Evolutionary conservation across 805 yeast species (phyloP).

Genomic region (Candida orba): DNA sequence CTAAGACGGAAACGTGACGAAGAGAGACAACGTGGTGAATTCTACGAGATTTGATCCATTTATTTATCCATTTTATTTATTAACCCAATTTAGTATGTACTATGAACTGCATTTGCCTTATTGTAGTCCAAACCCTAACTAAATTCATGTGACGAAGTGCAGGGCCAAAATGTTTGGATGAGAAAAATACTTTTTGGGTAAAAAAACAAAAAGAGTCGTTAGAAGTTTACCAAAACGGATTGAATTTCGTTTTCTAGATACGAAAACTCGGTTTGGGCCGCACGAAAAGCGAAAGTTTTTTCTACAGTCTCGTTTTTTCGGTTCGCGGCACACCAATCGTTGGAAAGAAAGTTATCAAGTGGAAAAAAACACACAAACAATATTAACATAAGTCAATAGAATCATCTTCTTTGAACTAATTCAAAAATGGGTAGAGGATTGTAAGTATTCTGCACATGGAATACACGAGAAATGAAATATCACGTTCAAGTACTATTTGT

Average conservation of each 20-base stretch:
- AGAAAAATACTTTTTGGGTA: too few relatives aligned
- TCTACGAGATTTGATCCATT: background rate
- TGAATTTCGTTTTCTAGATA: too few relatives aligned
- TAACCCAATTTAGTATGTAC: too few relatives aligned
- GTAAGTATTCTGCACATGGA: slow-evolving; percentile 15
- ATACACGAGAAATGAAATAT: background rate
- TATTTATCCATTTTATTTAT: slow-evolving; percentile 4
- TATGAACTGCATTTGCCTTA: background rate
- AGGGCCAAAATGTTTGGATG: too few relatives aligned
- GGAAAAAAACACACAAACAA: slow-evolving; percentile 2
- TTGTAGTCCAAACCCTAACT: too few relatives aligned
- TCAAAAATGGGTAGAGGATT: slow-evolving; percentile 28
- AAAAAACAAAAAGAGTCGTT: too few relatives aligned
- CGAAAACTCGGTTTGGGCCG: slow-evolving; percentile 1
- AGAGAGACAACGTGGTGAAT: background rate
- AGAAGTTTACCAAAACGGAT: too few relatives aligned
- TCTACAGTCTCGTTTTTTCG: background rate
- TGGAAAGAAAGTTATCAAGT: background rate
- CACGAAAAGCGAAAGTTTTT: background rate
- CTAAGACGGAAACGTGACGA: slow-evolving; percentile 11
- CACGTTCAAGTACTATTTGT: background rate
- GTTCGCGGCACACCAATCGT: slow-evolving; percentile 4
- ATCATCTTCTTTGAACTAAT: slow-evolving; percentile 1
- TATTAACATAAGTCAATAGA: background rate
- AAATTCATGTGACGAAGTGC: too few relatives aligned